A percentile compares a stretch with the other conserved stretches of the same genome.
Conservation (phyloP, 495 filamentous ascomycete species). For the Tetracladium setigerum region DNA sequence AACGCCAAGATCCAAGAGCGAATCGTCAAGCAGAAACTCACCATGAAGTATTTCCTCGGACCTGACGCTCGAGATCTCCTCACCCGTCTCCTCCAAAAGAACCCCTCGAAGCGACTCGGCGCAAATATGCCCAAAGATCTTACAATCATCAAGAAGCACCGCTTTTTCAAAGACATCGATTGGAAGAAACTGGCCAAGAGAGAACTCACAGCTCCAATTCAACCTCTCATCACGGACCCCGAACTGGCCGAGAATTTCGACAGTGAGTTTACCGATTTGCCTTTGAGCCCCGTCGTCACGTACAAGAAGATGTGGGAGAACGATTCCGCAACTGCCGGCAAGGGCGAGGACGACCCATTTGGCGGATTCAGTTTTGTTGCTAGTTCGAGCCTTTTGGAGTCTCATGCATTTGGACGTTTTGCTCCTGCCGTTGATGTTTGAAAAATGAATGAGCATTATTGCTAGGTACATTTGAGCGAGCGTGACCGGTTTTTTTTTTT, state of each 20-base stretch:
- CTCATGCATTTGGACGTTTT: slow-evolving; percentile 24
- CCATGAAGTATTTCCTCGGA: slow-evolving; percentile 78
- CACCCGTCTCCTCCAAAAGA: slow-evolving; percentile 80
- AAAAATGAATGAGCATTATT: too few relatives aligned
- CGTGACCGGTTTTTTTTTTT: too few relatives aligned
- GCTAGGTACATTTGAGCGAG: too few relatives aligned
- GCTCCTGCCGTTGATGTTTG: too few relatives aligned
- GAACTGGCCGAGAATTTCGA: slow-evolving; percentile 94
- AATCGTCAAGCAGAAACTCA: slow-evolving; percentile 84
- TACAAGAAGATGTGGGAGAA: slow-evolving; percentile 26
- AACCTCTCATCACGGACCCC: slow-evolving; percentile 87
- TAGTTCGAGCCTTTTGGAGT: slow-evolving; percentile 74
- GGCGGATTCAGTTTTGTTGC: slow-evolving; percentile 96
- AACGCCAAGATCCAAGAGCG: slow-evolving; percentile 87
- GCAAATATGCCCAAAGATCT: slow-evolving; percentile 84
- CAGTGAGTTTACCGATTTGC: slow-evolving; percentile 74
- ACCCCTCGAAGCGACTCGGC: slow-evolving; percentile 81
- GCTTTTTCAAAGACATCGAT: slow-evolving; percentile 94
- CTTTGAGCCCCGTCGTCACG: slow-evolving; percentile 63
- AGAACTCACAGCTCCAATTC: slow-evolving; percentile 78
- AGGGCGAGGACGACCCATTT: slow-evolving; percentile 64
- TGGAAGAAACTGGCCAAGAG: slow-evolving; percentile 75
- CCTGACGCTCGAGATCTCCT: slow-evolving; percentile 90
- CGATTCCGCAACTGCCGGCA: slow-evolving; percentile 17
- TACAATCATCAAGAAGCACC: slow-evolving; percentile 77